Percentiles rank a stretch among this genome's conserved stretches.
Evolutionary conservation across 2,329 filamentous ascomycete species (phyloP).

Genomic region (Ophiostoma quercus): DNA sequence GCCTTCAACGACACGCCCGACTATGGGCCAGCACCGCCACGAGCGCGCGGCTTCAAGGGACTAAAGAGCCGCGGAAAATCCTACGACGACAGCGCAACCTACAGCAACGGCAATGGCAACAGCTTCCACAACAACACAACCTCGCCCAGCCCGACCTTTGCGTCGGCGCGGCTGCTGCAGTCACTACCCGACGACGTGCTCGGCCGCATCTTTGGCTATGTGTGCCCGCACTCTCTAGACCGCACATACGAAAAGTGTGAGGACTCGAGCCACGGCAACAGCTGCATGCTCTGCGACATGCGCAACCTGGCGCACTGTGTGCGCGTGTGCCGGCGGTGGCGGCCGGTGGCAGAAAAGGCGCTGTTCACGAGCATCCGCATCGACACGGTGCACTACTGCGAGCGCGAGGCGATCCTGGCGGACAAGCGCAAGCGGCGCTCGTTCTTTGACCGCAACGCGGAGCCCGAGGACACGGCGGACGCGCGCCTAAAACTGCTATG

Average conservation of each 20-base stretch:
- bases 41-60: constrained; percentile 21
- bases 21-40: not conserved
- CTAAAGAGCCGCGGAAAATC: constrained; percentile 14
- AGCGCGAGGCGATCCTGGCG: constrained; percentile 73
- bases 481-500: constrained; percentile 72
- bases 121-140: not conserved
- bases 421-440: constrained; percentile 71
- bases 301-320: constrained; percentile 79
- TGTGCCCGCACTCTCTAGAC: constrained; percentile 79
- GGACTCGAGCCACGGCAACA: constrained; percentile 68
- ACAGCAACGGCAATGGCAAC: not conserved
- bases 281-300: constrained; percentile 90
- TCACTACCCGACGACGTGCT: constrained; percentile 65
- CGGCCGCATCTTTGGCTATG: constrained; percentile 68
- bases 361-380: constrained; percentile 86
- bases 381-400: constrained; percentile 91
- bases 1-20: constrained; percentile 28
- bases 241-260: constrained; percentile 77
- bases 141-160: constrained; percentile 30
- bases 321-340: constrained; percentile 68
- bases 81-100: not conserved
- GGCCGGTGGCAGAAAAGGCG: constrained; percentile 40
- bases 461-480: constrained; percentile 73
- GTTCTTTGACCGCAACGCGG: constrained; percentile 68
- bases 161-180: constrained; percentile 43